Conservation (phyloP, 2,329 filamentous ascomycete species). For the Ilyonectria sp. region DNA sequence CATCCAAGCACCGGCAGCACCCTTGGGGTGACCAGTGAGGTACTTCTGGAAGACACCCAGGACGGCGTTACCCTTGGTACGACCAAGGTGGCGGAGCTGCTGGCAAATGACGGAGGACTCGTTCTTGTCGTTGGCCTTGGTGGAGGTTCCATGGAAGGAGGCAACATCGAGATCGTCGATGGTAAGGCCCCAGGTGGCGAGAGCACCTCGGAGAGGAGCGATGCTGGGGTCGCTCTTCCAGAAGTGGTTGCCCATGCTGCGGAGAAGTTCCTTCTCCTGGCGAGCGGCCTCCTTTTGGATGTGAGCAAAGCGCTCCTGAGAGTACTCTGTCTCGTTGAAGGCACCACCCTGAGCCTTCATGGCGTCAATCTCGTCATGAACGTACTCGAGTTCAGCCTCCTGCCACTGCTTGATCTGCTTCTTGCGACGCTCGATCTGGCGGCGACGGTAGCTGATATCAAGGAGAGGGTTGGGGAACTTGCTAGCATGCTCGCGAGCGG, state of each 20-base stretch:
- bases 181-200: constrained; percentile 98
- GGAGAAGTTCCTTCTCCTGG: constrained; percentile 93
- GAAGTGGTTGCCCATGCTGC: constrained; percentile 97
- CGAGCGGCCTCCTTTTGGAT: constrained; percentile 88
- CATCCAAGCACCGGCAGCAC: constrained; percentile 99
- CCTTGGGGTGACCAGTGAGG: constrained; percentile 98
- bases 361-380: constrained; percentile 92
- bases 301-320: constrained; percentile 86
- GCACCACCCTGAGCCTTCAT: constrained; percentile 83
- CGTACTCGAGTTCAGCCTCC: constrained; percentile 92
- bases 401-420: constrained; percentile 97
- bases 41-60: constrained; percentile 99
- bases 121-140: constrained; percentile 99
- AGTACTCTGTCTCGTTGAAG: constrained; percentile 90
- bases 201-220: constrained; percentile 93
- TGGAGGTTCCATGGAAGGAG: constrained; percentile 99
- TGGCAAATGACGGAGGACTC: constrained; percentile 98
- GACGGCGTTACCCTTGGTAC: constrained; percentile 95
- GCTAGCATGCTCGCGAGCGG: constrained; percentile 89
- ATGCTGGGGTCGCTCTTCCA: constrained; percentile 97
- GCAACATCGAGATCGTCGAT: constrained; percentile 96
- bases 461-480: constrained; percentile 96
- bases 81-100: constrained; percentile 94
- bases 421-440: constrained; percentile 94
- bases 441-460: constrained; percentile 96